Evolutionary conservation across 2,329 filamentous ascomycete genomes (phyloP).

Genomic region (Venturia oleaginea): DNA sequence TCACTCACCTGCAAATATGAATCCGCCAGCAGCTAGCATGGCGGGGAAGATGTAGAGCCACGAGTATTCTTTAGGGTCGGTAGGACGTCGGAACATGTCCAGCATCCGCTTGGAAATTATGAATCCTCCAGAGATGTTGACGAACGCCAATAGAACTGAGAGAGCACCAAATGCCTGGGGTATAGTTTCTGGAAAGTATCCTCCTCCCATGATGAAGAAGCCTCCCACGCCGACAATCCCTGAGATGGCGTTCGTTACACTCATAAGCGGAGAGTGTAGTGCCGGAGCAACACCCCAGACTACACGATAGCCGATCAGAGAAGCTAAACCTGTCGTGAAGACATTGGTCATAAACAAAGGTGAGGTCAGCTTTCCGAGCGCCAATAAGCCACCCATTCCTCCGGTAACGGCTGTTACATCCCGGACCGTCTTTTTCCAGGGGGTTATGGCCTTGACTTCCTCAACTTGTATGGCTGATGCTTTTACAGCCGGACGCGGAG

Average conservation of each 20-base stretch:
- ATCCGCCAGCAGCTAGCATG: slow-evolving; percentile 69
- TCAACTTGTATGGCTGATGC: slow-evolving; percentile 46
- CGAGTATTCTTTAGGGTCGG: slow-evolving; percentile 78
- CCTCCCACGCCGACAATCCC: slow-evolving; percentile 83
- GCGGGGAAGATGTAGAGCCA: slow-evolving; percentile 79
- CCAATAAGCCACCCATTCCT: slow-evolving; percentile 66
- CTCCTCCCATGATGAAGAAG: slow-evolving; percentile 80
- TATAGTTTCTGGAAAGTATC: slow-evolving; percentile 51
- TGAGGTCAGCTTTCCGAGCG: slow-evolving; percentile 70
- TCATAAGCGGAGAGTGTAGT: slow-evolving; percentile 83
- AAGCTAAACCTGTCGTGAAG: slow-evolving; percentile 76
- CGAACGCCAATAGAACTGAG: slow-evolving; percentile 76
- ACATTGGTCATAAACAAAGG: slow-evolving; percentile 82
- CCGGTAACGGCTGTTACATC: slow-evolving; percentile 67
- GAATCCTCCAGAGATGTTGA: slow-evolving; percentile 82
- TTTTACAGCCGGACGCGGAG: slow-evolving; percentile 44
- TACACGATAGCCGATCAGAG: slow-evolving; percentile 77
- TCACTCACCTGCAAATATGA: slow-evolving; percentile 50
- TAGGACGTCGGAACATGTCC: slow-evolving; percentile 56
- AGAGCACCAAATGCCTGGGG: slow-evolving; percentile 69
- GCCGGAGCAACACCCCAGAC: slow-evolving; percentile 82
- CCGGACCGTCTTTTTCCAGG: slow-evolving; percentile 70
- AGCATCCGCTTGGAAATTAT: slow-evolving; percentile 90
- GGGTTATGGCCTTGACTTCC: slow-evolving; percentile 59
- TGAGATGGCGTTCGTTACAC: slow-evolving; percentile 85